Base-by-base conservation (phyloP, 1,284 basidiomycete genomes). In the Tilletia setariae region DNA sequence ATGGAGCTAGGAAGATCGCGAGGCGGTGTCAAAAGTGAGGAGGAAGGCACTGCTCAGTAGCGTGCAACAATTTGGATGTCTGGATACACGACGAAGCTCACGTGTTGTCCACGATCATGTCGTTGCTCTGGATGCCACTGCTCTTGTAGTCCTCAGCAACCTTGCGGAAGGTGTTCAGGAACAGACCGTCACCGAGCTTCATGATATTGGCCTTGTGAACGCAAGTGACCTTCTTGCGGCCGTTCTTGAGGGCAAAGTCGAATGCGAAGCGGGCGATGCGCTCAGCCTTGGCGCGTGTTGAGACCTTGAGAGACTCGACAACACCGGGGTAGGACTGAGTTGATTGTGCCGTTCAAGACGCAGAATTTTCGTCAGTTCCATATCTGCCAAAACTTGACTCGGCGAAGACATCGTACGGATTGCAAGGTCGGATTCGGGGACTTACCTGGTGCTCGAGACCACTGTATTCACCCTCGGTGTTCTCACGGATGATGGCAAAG, bases 151-250 rank as follows among this genome's bases (percentile, higher is more conserved):
- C 86, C 85, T 98, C 92, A 46, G 94, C 96, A 70, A 99, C 89
- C 72, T 89, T 88, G 79, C 94, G 91, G 90, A 97, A 99, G 35
- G 95, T 98, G 86, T 95, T 96, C 79, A 99, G 88, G 90, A 98
- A 99, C 63, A 99, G 89, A 85, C 96, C 96, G 83, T 98, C 96
- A 84, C 94, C 95, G 79, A 98, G 90, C 86, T 98, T 98, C 96
- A 98, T 98, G 87, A 99, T 98, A 87, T 98, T 98, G 82, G 96
- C 96, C 86, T 99, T 99, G 90, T 99, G 96, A 64, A 99, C 94
- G 83, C 94, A 98, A 68, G 96, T 98, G 78, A 99, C 96, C 90
- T 95, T 97, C 92, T 97, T 97, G 85, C 95, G 90, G 85, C 91
- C 89, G 86, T 98, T 99, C 88, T 98, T 98, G 81, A 98, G 86